Evolutionary conservation across 1,284 basidiomycete species (phyloP), one percentile per base, ranked within the genome.

Genomic region (Boletus calvinii): DNA sequence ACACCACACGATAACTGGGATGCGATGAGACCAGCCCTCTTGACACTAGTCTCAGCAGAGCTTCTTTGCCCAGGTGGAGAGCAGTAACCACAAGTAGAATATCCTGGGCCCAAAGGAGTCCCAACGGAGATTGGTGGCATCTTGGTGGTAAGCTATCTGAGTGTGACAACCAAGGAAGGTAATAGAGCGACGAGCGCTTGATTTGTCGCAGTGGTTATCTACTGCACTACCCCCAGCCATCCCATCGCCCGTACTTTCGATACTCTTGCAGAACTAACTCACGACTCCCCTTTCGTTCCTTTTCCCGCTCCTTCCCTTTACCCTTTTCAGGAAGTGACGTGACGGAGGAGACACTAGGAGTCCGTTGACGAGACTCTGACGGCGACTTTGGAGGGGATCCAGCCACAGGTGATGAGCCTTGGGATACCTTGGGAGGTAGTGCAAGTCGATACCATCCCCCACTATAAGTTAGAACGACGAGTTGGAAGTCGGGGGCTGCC

Each of bases 401-500:
- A 31, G 73, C 65, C 3, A 40, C 56, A 37, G 53, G 40, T 15
- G 46, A 45, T n/a, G 41, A 48, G 45, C 48, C 50, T 9, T 68
- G 62, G 30, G 69, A 62, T 20, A 62, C 63, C 24, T 74, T 68
- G 7, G 69, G 71, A 17, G 92, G 91, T 29, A 95, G 72, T 12
- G 85, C 80, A 9, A 96, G 76, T 6, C 93, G 81, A 72, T 95
- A 96, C 93, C 93, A 96, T n/a, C 93, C 91, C 11, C 93, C 93
- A 1, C 86, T 83, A 65, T 86, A 94, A 0, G 92, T 96, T 56
- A 96, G 72, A 4, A 90, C 91, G 47, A 95, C 75, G 17, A 95
- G 78, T 64, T 95, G 91, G 60, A 84, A 81, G 59, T 92, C 85
- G n/a, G 69, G 64, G 5, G 59, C 52, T 52, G 53, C 52, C 34